Evolutionary conservation across 2,329 filamentous ascomycete species (phyloP), one percentile per base, ranked within the genome.

Genomic region (Lasiodiplodia hormozganensis): DNA sequence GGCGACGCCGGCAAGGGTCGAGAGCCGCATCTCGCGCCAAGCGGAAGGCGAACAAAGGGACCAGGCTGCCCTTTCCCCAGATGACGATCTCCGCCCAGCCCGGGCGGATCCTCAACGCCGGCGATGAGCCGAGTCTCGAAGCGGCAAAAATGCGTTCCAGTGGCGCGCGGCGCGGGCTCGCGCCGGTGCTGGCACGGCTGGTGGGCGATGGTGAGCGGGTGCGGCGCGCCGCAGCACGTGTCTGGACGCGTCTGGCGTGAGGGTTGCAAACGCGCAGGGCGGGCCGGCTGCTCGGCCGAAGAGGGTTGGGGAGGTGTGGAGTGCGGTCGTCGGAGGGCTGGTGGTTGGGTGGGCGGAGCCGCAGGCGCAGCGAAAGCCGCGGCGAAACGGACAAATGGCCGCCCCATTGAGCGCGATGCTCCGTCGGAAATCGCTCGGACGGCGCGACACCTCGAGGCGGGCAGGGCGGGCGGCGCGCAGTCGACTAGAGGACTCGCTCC

Each of bases 331-430:
- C 14, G 5, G 43, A 47, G n/a, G 38, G 10, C 25, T n/a, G 58
- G 25, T 21, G 40, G 58, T 60, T 62, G 58, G 58, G 40, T 28
- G 31, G 62, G 25, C 51, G 25, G 65, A 25, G 12, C 18, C 65
- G 65, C 65, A 67, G 12, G 25, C 64, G 64, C 64, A 67, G 31
- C 65, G 65, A 67, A 67, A 54, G 25, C 65, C 65, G 64, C 52
- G 65, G 54, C 36, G 53, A 58, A 58, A 58, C 65, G 65, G 65
- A 58, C 36, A 56, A 67, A 67, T 58, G 31, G 65, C 65, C 65
- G 65, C 21, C 40, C 40, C 25, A 58, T 43, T 40, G 31, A 36
- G 34, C n/a, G 54, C 34, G n/a, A 58, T 38, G 54, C 34, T 16
- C 18, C 40, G 18, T 66, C 64, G 64, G 64, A 66, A 43, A 66